These are phyloP conservation scores for Sistotremastrum suecicum DNA, from an alignment of 768 basidiomycete genomes.

Conservation along the genomic window DNA sequence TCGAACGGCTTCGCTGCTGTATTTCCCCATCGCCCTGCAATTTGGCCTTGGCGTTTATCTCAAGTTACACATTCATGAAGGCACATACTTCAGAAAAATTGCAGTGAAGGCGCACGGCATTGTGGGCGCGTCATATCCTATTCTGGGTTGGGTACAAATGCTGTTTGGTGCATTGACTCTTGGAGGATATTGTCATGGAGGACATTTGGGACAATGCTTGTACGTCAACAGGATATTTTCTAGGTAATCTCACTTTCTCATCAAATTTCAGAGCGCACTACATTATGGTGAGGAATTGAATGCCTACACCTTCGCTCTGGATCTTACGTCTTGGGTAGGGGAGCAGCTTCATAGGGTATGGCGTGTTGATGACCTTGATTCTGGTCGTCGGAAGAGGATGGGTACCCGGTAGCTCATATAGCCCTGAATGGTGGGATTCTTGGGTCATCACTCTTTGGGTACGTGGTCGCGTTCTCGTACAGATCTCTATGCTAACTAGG, in stretches of 20 bases:
- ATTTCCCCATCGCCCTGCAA: constrained; percentile 54
- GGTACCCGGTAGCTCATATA: constrained; percentile 53
- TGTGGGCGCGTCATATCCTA: constrained; percentile 73
- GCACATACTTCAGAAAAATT: constrained; percentile 46
- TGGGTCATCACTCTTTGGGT: constrained; percentile 48
- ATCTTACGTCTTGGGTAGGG: constrained; percentile 27
- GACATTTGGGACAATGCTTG: constrained; percentile 68
- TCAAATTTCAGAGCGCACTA: constrained; percentile 7
- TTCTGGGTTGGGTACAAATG: constrained; percentile 83
- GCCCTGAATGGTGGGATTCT: constrained; percentile 81
- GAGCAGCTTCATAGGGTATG: constrained; percentile 83
- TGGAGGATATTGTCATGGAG: constrained; percentile 70
- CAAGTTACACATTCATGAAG: constrained; percentile 82
- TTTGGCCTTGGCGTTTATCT: constrained; percentile 72
- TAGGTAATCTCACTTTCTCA: no score
- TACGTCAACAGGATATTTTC: no score
- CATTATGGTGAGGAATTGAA: constrained; percentile 4
- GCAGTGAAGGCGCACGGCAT: constrained; percentile 59
- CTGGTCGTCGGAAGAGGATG: constrained; percentile 67
- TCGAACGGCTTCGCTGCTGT: constrained; percentile 45
- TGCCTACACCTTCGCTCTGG: no score
- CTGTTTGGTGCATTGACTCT: constrained; percentile 70
- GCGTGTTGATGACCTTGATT: constrained; percentile 64
- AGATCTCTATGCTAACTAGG: constrained; percentile 5
- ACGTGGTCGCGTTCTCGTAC: constrained; percentile 10